Evolutionary conservation across 345 rosid species (phyloP), one percentile per base, ranked within the genome.

Genomic region (Populus alba): DNA sequence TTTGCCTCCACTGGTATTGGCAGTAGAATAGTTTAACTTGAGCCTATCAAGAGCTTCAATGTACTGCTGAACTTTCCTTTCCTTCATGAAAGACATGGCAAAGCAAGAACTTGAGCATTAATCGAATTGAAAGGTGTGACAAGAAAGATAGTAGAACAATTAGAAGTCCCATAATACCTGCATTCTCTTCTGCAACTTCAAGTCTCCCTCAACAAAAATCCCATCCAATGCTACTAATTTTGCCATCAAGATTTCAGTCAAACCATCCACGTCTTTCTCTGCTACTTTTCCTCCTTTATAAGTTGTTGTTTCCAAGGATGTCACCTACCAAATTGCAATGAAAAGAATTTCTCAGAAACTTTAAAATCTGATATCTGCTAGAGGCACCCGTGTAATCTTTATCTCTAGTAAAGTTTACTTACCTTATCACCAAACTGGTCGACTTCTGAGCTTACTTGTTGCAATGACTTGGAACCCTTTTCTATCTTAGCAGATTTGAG

Each of bases 191-290:
- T 82, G 76, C 59, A 75, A 27, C 75, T 71, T 78, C 49, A 78
- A 57, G 66, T 78, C 79, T 39, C 77, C 82, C 13, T 75, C 66
- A 35, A 16, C 76, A 41, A 41, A 70, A 66, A 75, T 71, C 51
- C 70, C 81, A 78, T 82, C 85, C 38, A 82, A 70, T 37, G 75
- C 74, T 12, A 71, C 82, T 49, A 82, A 71, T 66, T 70, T 78
- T 23, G 45, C 23, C 85, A 82, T 82, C 76, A 78, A 71, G 1
- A 70, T 66, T 57, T 61, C 85, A 4, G 55, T 82, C 79, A 82
- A 38, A 31, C 45, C 68, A 41, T 78, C 81, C 7, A 75, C 63
- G 23, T 78, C 81, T 7, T 18, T 33, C 38, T 62, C 81, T 59
- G 61, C 75, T 11, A 75, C 66, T 70, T 77, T 70, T 73, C 23